A percentile compares a stretch with the other conserved stretches of the same genome.
Evolutionary conservation across 2,329 filamentous ascomycete species (phyloP).

Genomic region (Escovopsis weberi): DNA sequence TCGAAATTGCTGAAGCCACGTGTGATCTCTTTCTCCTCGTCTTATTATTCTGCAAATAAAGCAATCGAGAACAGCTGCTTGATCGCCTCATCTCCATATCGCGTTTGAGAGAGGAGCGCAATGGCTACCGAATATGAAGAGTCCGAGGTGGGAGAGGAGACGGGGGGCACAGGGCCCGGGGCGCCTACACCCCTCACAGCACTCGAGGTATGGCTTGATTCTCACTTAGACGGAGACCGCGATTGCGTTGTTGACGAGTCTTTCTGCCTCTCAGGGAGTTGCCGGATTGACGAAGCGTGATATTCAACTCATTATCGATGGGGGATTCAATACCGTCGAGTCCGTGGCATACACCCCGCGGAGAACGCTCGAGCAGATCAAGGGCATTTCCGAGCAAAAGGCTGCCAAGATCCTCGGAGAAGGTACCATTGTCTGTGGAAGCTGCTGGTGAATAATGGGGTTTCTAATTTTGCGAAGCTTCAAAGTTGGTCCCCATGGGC

Average conservation of each 20-base stretch:
- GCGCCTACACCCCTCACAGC: constrained; percentile 81
- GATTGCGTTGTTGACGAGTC: not conserved
- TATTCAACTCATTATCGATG: constrained; percentile 83
- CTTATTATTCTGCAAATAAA: not conserved
- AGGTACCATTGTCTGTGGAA: constrained; percentile 36
- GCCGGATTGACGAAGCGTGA: constrained; percentile 87
- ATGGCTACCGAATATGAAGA: constrained; percentile 51
- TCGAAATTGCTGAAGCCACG: too few relatives aligned
- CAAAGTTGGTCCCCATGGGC: constrained; percentile 94
- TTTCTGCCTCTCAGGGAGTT: constrained; percentile 46
- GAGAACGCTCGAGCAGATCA: constrained; percentile 80
- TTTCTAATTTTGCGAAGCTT: constrained; percentile 38
- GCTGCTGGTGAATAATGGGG: not conserved
- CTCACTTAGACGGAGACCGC: too few relatives aligned
- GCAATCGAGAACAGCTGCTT: too few relatives aligned
- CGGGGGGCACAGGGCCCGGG: constrained; percentile 63
- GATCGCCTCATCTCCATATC: too few relatives aligned
- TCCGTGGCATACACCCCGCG: constrained; percentile 84
- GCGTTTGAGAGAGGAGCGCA: constrained; percentile 1
- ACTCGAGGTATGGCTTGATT: constrained; percentile 54
- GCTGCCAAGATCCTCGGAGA: constrained; percentile 82
- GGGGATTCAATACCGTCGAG: constrained; percentile 90
- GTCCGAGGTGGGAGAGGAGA: constrained; percentile 51
- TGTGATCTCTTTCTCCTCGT: not conserved
- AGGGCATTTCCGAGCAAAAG: constrained; percentile 95